phyloP scores from a whole-genome alignment of 78 protist species.

The Speleostelium caveatum region DNA sequence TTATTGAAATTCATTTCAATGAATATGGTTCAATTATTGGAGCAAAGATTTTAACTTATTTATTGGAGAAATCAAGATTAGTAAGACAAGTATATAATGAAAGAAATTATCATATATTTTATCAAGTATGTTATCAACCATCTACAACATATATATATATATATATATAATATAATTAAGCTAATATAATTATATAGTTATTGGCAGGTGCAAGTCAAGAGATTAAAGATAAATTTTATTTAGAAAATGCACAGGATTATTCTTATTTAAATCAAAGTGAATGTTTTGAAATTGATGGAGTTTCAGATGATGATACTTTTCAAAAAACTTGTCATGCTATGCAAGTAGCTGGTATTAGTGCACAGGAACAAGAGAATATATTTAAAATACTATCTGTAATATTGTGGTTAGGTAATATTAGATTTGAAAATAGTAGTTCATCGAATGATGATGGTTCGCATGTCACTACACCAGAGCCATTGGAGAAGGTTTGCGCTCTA shows the following conservation, averaged over 20 bases:
- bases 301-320: conserved; percentile 66
- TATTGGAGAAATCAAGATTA: conserved; percentile 91
- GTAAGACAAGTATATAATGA: conserved; percentile 87
- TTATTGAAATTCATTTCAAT: conserved; percentile 85
- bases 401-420: conserved; percentile 85
- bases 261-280: conserved; percentile 60
- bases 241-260: conserved; percentile 46
- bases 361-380: conserved; percentile 57
- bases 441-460: conserved; percentile 21
- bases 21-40: conserved; percentile 83
- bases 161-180: background rate
- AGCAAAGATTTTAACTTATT: conserved; percentile 86
- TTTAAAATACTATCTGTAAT: conserved; percentile 72
- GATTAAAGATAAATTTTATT: conserved; percentile 31
- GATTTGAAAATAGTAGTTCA: conserved; percentile 39
- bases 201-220: conserved; percentile 56
- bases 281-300: conserved; percentile 75
- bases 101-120: conserved; percentile 92
- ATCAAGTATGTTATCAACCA: conserved; percentile 64
- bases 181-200: conserved; percentile 8
- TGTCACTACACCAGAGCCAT: conserved; percentile 22
- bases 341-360: conserved; percentile 73
- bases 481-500: conserved; percentile 19
- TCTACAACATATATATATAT: background rate
- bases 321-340: conserved; percentile 70